phyloP scores from a whole-genome alignment of 345 rosid genomes.

The Syzygium aromaticum region DNA sequence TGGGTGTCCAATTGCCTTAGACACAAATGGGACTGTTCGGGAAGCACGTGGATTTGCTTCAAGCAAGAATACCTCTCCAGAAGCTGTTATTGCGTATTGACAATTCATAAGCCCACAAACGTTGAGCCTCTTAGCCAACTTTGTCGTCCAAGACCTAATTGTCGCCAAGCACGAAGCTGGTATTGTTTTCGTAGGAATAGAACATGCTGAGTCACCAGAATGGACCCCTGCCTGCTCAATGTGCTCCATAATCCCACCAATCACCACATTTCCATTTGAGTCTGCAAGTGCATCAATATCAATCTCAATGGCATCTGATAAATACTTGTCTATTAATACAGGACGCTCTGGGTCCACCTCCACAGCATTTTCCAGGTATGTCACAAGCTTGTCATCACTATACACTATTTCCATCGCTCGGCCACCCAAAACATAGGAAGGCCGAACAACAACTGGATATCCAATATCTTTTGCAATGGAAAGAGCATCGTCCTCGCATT shows the following conservation, averaged over 20 bases:
- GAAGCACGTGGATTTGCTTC: slow-evolving; percentile 99
- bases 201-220: slow-evolving; percentile 97
- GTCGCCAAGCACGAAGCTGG: slow-evolving; percentile 62
- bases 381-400: slow-evolving; percentile 62
- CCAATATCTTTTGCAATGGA: slow-evolving; percentile 75
- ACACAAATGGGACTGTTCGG: slow-evolving; percentile 93
- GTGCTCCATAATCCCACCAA: slow-evolving; percentile 98
- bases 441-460: slow-evolving; percentile 93
- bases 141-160: slow-evolving; percentile 74
- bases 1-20: slow-evolving; percentile 97
- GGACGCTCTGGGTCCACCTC: slow-evolving; percentile 93
- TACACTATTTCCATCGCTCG: slow-evolving; percentile 96
- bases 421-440: slow-evolving; percentile 94
- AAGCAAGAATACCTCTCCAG: slow-evolving; percentile 81
- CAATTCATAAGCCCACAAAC: slow-evolving; percentile 98
- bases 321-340: slow-evolving; percentile 79
- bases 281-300: slow-evolving; percentile 91
- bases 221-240: slow-evolving; percentile 98
- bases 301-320: slow-evolving; percentile 86
- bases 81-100: slow-evolving; percentile 76
- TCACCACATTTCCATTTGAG: slow-evolving; percentile 68
- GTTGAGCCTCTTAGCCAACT: slow-evolving; percentile 65
- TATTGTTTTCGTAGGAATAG: slow-evolving; percentile 77
- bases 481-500: slow-evolving; percentile 81
- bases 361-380: slow-evolving; percentile 84